Conservation (phyloP, 2,329 filamentous ascomycete genomes). For the Dactylellina parvicollis region DNA sequence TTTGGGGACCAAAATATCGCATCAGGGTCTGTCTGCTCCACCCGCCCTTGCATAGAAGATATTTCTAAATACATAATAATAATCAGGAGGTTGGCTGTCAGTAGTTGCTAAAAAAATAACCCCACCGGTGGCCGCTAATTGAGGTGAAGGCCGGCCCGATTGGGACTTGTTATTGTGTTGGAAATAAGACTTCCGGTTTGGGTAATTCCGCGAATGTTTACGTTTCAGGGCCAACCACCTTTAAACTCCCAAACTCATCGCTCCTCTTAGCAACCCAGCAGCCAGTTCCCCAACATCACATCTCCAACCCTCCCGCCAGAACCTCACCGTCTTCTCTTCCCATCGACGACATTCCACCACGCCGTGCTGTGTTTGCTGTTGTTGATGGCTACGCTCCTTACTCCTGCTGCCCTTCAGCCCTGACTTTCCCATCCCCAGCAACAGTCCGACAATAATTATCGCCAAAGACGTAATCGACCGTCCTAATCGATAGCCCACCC, state of each 20-base stretch:
- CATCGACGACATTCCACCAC: background rate
- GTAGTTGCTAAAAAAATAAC: background rate
- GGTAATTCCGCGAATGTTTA: conserved; percentile 54
- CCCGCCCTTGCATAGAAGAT: too few species aligned
- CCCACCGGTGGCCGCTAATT: too few species aligned
- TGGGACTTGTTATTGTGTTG: conserved; percentile 27
- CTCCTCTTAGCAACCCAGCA: conserved; percentile 32
- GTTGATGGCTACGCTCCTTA: conserved; percentile 51
- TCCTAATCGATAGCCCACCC: background rate
- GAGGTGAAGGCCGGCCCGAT: conserved; percentile 5
- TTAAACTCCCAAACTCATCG: conserved; percentile 53
- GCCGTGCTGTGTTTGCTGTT: background rate
- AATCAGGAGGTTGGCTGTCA: too few species aligned
- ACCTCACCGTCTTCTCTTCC: conserved; percentile 4
- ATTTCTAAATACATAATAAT: too few species aligned
- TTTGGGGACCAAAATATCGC: too few species aligned
- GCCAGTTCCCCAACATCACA: conserved; percentile 18
- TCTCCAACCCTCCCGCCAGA: conserved; percentile 30
- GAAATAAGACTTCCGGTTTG: conserved; percentile 40
- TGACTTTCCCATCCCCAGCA: background rate
- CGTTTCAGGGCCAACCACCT: conserved; percentile 55
- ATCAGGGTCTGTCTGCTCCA: too few species aligned
- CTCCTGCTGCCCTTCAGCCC: background rate
- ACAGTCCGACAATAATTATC: too few species aligned
- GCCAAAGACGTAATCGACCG: too few species aligned